Evolutionary conservation across 2,329 filamentous ascomycete genomes (phyloP).

Genomic region (Colletotrichum tofieldiae): DNA sequence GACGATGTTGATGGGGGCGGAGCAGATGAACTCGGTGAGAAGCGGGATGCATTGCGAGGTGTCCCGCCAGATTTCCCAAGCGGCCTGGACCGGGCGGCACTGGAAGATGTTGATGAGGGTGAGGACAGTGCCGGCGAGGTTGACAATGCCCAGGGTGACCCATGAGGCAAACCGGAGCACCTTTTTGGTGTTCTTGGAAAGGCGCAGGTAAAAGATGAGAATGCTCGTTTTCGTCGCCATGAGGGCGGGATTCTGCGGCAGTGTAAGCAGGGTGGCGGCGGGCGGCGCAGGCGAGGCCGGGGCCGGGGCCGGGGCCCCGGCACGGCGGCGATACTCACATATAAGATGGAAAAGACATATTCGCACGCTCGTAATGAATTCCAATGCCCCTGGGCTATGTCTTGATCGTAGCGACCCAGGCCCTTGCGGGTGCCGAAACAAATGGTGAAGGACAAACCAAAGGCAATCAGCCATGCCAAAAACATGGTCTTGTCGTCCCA

Average conservation of each 20-base stretch:
- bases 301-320: neutral
- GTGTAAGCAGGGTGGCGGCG: slow-evolving; percentile 22
- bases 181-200: slow-evolving; percentile 83
- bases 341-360: slow-evolving; percentile 77
- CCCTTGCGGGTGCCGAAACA: slow-evolving; percentile 75
- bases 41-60: slow-evolving; percentile 68
- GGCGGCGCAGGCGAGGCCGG: neutral
- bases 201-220: slow-evolving; percentile 88
- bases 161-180: slow-evolving; percentile 89
- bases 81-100: slow-evolving; percentile 81
- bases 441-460: slow-evolving; percentile 78
- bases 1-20: slow-evolving; percentile 91
- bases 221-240: slow-evolving; percentile 97
- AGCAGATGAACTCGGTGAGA: slow-evolving; percentile 77
- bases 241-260: slow-evolving; percentile 82
- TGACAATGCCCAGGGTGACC: slow-evolving; percentile 82
- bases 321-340: slow-evolving; percentile 60
- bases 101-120: slow-evolving; percentile 92
- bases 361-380: slow-evolving; percentile 70
- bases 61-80: slow-evolving; percentile 66
- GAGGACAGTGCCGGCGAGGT: slow-evolving; percentile 82
- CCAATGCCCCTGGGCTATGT: slow-evolving; percentile 69
- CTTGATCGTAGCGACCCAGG: slow-evolving; percentile 76
- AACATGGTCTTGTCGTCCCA: slow-evolving; percentile 89
- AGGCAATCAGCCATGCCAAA: slow-evolving; percentile 81